These are phyloP conservation scores for Bassia scoparia DNA, from an alignment of 148 eudicot genomes.

Conservation along the genomic window DNA sequence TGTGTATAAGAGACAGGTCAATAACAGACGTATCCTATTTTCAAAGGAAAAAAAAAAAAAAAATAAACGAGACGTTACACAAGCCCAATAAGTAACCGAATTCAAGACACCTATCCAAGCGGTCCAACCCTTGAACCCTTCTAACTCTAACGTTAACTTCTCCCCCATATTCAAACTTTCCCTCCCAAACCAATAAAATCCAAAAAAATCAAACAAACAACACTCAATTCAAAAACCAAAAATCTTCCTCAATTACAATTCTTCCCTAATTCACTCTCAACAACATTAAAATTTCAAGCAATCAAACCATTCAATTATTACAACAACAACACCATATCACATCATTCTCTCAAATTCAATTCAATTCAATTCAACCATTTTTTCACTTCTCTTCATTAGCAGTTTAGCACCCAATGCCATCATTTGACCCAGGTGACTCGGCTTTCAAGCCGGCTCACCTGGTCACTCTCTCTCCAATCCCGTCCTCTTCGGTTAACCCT, in stretches of 20 bases:
- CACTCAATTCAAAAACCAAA: not conserved
- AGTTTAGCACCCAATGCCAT: not conserved
- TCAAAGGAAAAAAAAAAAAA: no score
- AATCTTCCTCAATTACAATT: conserved; percentile 2
- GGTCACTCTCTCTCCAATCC: conserved; percentile 45
- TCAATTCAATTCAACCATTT: not conserved
- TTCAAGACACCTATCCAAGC: not conserved
- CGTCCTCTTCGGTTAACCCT: conserved; percentile 34
- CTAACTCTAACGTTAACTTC: conserved; percentile 19
- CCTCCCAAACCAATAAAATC: conserved; percentile 38
- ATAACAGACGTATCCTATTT: no score
- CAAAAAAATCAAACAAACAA: conserved; percentile 13
- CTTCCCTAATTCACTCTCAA: no score
- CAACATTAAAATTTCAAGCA: not conserved
- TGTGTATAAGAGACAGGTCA: no score
- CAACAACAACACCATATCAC: no score
- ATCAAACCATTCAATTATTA: conserved; percentile 15
- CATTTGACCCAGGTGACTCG: not conserved
- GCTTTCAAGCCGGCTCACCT: conserved; percentile 24
- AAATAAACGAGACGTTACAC: no score
- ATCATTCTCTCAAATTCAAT: conserved; percentile 8
- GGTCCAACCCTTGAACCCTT: not conserved
- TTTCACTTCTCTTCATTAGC: not conserved
- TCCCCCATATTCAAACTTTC: conserved; percentile 18
- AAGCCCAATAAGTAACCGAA: no score